These are phyloP conservation scores for Malbranchea cinnamomea DNA, from an alignment of 2,329 filamentous ascomycete species.

Conservation along the genomic window DNA sequence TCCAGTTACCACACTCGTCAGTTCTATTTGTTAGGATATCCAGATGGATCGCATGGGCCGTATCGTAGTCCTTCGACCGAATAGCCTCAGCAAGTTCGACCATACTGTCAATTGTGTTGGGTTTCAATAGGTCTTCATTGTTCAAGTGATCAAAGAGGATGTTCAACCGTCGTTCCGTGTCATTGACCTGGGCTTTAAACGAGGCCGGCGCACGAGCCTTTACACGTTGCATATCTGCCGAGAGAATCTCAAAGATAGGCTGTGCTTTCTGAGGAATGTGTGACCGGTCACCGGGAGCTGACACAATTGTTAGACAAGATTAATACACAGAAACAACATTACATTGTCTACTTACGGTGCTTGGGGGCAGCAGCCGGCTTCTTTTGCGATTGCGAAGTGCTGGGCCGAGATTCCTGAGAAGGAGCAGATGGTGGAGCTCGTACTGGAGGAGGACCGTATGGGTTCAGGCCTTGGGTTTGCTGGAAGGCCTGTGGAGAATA, in stretches of 20 bases:
- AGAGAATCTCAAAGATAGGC: conserved; percentile 67
- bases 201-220: conserved; percentile 71
- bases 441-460: conserved; percentile 31
- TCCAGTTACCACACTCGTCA: conserved; percentile 74
- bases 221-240: conserved; percentile 74
- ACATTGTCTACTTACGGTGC: conserved; percentile 44
- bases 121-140: conserved; percentile 78
- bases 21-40: conserved; percentile 64
- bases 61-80: conserved; percentile 52
- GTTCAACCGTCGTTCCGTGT: conserved; percentile 82
- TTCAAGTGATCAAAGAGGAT: conserved; percentile 96
- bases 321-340: neutral
- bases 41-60: conserved; percentile 53
- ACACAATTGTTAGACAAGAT: conserved; percentile 5
- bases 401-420: conserved; percentile 31
- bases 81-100: conserved; percentile 45
- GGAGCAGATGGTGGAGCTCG: conserved; percentile 25
- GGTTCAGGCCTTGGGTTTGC: conserved; percentile 24
- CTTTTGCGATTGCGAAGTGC: conserved; percentile 35
- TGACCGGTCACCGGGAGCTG: conserved; percentile 62
- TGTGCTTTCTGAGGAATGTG: conserved; percentile 70
- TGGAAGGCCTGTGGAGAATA: conserved; percentile 43
- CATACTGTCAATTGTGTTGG: conserved; percentile 45
- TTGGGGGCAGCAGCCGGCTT: conserved; percentile 41
- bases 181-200: conserved; percentile 78